Evolutionary conservation across 2,329 filamentous ascomycete genomes (phyloP).

Genomic region (Pseudopithomyces maydicus): DNA sequence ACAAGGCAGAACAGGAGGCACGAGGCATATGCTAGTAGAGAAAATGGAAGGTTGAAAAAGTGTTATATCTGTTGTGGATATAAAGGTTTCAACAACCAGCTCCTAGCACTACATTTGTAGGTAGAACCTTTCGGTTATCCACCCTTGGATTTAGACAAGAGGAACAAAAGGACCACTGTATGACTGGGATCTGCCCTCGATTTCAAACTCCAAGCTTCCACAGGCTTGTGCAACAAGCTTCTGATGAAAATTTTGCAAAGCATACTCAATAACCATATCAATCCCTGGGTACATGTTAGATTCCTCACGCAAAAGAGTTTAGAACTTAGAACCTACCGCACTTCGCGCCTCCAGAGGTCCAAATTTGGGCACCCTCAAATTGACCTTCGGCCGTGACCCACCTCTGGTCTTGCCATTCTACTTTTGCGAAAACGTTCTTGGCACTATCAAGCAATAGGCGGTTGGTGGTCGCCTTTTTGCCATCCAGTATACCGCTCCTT

Average conservation of each 20-base stretch:
- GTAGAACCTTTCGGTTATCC: too few species aligned
- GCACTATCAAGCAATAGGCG: constrained; percentile 33
- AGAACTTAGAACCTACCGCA: constrained; percentile 33
- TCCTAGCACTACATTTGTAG: too few species aligned
- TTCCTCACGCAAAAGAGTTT: not conserved
- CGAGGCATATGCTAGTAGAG: not conserved
- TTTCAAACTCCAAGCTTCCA: constrained; percentile 25
- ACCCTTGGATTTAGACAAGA: not conserved
- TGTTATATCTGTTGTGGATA: not conserved
- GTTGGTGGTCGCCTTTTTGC: constrained; percentile 49
- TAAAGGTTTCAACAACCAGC: too few species aligned
- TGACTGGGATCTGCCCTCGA: constrained; percentile 18
- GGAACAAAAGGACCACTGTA: constrained; percentile 10
- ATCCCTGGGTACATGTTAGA: constrained; percentile 20
- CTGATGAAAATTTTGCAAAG: constrained; percentile 23
- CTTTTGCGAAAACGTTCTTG: constrained; percentile 34
- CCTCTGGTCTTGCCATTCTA: constrained; percentile 47
- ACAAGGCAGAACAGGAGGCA: not conserved
- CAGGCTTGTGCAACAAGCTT: constrained; percentile 20
- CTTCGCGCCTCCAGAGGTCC: constrained; percentile 47
- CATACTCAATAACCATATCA: constrained; percentile 31
- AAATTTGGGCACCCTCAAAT: constrained; percentile 43
- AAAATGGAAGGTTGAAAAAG: not conserved
- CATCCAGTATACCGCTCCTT: constrained; percentile 42
- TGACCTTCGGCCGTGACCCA: constrained; percentile 43